phyloP scores from a whole-genome alignment of 768 basidiomycete species.

The Suillus discolor region DNA sequence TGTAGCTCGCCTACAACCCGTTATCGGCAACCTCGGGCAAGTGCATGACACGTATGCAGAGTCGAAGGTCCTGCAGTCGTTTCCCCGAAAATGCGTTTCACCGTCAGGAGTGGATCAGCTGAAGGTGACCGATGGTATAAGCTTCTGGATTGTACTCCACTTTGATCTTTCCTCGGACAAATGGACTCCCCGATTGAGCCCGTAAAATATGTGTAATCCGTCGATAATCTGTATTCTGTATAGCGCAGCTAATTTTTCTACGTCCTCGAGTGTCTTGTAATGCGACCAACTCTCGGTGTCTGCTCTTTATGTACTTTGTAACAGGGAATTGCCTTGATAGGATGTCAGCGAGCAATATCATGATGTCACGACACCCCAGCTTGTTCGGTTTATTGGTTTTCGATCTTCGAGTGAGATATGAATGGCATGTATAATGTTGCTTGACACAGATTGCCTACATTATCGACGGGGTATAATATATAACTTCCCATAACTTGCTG shows the following conservation, averaged over 20 bases:
- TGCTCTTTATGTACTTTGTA: background rate
- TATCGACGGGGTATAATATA: no score
- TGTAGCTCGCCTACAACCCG: constrained; percentile 40
- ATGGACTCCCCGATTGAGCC: background rate
- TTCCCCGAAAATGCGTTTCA: constrained; percentile 29
- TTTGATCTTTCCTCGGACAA: constrained; percentile 6
- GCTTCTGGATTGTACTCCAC: constrained; percentile 23
- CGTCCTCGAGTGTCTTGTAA: background rate
- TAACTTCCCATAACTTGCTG: no score
- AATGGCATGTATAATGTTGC: no score
- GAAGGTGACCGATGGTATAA: constrained; percentile 21
- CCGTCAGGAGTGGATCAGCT: constrained; percentile 33
- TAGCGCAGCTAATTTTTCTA: background rate
- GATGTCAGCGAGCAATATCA: no score
- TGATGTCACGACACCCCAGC: background rate
- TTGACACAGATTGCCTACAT: no score
- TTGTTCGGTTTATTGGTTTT: background rate
- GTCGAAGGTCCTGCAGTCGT: constrained; percentile 23
- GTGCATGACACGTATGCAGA: constrained; percentile 37
- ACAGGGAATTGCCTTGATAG: background rate
- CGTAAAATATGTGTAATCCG: background rate
- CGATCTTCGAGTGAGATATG: no score
- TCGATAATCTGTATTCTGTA: background rate
- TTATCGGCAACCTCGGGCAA: constrained; percentile 50
- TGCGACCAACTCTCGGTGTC: background rate